A percentile compares a stretch with the other conserved stretches of the same genome.
phyloP scores from a whole-genome alignment of 2,329 filamentous ascomycete species.

The Ophiostoma montium region DNA sequence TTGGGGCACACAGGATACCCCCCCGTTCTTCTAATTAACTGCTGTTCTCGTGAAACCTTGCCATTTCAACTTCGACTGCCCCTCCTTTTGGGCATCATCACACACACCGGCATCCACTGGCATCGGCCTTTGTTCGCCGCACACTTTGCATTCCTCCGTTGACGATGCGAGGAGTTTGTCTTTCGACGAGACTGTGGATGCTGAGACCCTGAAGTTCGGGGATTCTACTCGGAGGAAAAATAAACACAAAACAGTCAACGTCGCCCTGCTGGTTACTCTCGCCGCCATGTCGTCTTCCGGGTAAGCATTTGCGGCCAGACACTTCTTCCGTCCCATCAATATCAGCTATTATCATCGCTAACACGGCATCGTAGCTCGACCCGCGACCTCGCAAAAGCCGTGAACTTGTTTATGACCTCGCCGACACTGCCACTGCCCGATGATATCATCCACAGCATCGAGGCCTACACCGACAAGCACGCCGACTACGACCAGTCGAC shows the following conservation, averaged over 20 bases:
- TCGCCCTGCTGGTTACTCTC: neutral
- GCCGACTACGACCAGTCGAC: slow-evolving; percentile 51
- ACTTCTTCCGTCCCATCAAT: neutral
- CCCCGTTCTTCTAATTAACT: too few species aligned
- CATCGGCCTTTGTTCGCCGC: neutral
- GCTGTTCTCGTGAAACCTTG: neutral
- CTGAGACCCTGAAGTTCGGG: neutral
- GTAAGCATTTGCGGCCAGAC: neutral
- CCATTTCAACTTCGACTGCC: neutral
- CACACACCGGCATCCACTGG: too few species aligned
- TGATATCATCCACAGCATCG: slow-evolving; percentile 46
- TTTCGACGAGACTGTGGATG: neutral
- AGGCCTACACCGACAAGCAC: slow-evolving; percentile 54
- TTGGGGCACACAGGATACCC: too few species aligned
- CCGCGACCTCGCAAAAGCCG: slow-evolving; percentile 46
- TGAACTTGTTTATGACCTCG: slow-evolving; percentile 34
- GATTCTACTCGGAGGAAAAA: neutral
- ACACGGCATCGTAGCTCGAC: slow-evolving; percentile 29
- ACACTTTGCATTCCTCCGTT: neutral
- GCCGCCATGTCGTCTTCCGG: slow-evolving; percentile 3
- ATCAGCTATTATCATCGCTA: too few species aligned
- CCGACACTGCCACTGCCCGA: slow-evolving; percentile 50
- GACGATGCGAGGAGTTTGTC: neutral
- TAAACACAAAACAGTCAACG: neutral
- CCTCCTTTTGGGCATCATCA: neutral